phyloP scores from a whole-genome alignment of 306 rosid species.

The Hippophae rhamnoides region DNA sequence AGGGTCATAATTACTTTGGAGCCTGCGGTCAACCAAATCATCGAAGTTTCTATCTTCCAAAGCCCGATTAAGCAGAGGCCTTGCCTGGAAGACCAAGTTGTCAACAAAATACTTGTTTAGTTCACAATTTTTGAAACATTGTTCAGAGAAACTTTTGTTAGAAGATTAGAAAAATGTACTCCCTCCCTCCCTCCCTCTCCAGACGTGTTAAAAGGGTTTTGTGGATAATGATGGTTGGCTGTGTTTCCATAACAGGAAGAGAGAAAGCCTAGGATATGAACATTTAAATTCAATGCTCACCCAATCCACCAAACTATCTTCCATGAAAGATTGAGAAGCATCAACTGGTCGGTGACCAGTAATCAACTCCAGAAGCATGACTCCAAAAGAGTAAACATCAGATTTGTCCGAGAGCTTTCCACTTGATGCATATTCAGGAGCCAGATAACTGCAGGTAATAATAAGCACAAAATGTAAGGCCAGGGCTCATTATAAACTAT shows the following conservation, averaged over 20 bases:
- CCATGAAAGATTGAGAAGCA: slow-evolving; percentile 32
- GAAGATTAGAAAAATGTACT: too few species aligned
- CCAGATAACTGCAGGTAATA: slow-evolving; percentile 51
- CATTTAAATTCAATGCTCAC: slow-evolving; percentile 28
- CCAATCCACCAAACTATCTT: slow-evolving; percentile 94
- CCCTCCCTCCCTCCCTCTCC: too few species aligned
- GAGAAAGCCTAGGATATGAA: neutral
- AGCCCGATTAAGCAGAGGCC: slow-evolving; percentile 52
- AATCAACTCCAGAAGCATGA: slow-evolving; percentile 77
- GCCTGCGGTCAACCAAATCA: slow-evolving; percentile 51
- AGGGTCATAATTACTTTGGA: slow-evolving; percentile 43
- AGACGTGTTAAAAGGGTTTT: neutral
- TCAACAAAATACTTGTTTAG: neutral
- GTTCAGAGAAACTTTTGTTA: too few species aligned
- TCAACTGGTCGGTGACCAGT: slow-evolving; percentile 77
- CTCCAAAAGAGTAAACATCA: slow-evolving; percentile 87
- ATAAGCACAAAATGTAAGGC: too few species aligned
- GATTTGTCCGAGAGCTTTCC: slow-evolving; percentile 87
- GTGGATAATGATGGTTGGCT: neutral
- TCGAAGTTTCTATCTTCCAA: slow-evolving; percentile 48
- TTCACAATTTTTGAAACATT: neutral
- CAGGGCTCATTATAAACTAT: too few species aligned
- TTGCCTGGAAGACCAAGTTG: slow-evolving; percentile 41
- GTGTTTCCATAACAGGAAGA: neutral
- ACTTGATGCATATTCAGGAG: slow-evolving; percentile 93